These are phyloP conservation scores for Cyanophora paradoxa DNA, from an alignment of 78 protist species.

Conservation along the genomic window DNA sequence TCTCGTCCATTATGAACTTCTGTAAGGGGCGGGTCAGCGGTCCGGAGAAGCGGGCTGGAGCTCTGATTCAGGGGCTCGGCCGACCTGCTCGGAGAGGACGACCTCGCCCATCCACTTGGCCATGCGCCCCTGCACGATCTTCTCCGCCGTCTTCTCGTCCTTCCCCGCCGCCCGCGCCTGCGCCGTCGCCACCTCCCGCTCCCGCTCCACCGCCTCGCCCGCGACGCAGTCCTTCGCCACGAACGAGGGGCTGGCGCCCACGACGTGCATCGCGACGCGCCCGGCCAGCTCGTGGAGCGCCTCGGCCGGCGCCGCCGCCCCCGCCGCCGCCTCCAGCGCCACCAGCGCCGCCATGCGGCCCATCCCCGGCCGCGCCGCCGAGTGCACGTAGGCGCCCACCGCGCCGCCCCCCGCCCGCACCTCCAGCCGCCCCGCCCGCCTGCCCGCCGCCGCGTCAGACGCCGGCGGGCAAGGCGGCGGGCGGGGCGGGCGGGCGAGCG, in stretches of 20 bases:
- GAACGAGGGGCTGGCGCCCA: not conserved
- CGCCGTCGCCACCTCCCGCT: not conserved
- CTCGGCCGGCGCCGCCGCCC: not conserved
- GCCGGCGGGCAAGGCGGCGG: no score
- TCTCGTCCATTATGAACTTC: no score
- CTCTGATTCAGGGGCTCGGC: no score
- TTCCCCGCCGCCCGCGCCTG: not conserved
- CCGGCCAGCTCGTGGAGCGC: not conserved
- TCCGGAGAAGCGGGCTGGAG: no score
- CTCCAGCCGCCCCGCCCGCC: no score
- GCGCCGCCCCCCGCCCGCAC: not conserved
- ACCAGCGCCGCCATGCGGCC: constrained; percentile 1
- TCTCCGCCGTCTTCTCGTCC: not conserved
- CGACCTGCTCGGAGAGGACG: not conserved
- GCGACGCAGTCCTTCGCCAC: not conserved
- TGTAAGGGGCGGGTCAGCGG: no score
- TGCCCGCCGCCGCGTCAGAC: no score
- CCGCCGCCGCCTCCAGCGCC: not conserved
- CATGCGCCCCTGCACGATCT: not conserved
- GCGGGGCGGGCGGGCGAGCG: no score
- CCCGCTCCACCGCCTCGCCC: not conserved
- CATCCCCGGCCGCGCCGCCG: not conserved
- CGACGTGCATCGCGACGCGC: not conserved
- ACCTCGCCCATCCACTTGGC: not conserved
- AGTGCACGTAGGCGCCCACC: not conserved